Base-by-base conservation (phyloP, 2,329 filamentous ascomycete genomes). In the Diplodia mutila region DNA sequence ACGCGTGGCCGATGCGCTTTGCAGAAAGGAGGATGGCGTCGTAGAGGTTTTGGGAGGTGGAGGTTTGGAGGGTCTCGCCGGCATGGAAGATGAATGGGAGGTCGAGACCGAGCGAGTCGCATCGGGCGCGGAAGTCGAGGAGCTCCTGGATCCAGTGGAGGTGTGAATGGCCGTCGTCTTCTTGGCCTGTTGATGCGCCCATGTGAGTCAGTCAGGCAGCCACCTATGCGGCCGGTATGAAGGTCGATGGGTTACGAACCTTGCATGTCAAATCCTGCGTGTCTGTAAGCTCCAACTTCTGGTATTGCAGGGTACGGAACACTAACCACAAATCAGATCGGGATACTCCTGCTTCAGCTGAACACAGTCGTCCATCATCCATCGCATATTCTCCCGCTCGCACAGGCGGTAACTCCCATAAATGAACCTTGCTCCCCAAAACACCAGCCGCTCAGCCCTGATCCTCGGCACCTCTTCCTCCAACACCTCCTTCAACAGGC, bases 81-180 rank as follows among this genome's bases (percentile, higher is more conserved):
- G 90, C 91, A 78, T 93, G 90, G 73, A 93, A 91, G 42, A 93
- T 80, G 73, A 92, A 91, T 0, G 90, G 90, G 2, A 93, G 90
- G 0, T 87, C 82, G 3, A 90, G 68, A 0, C 74, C 72, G 0
- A 81, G 75, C 0, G 71, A 67, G 7, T 77, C 73, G 77, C 89
- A 91, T 1, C 81, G 78, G 34, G 80, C 72, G 64, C 83, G 79
- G 73, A 91, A 91, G 1, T 80, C 79, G 4, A 89, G 77, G 7
- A 91, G 82, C 69, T 89, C 81, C 0, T 86, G 77, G 67, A 87
- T 88, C 63, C 85, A 82, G 54, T 81, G 83, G 4, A 90, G 83
- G 8, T 90, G 87, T 4, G 82, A 73, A 51, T 89, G 89, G 25
- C 84, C 84, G 69, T 84, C 80, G 73, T 91, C 89, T 77, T 91